Evolutionary conservation across 352 stramenopile species (phyloP).

Genomic region (Aphanomyces stellatus): DNA sequence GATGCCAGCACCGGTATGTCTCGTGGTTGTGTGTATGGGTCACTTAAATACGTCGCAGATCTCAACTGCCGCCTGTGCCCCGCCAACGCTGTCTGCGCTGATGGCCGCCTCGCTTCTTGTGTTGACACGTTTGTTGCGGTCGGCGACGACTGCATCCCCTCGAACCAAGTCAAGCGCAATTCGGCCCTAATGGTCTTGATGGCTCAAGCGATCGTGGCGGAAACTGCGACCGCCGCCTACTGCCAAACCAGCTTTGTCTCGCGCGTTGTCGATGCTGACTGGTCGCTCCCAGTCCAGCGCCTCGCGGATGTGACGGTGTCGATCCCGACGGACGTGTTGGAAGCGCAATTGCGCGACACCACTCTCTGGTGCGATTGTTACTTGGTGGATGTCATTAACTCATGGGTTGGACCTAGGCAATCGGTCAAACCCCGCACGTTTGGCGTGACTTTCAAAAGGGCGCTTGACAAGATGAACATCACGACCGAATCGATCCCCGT

Average conservation of each 20-base stretch:
- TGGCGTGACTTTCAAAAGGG: background rate
- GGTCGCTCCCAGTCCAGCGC: background rate
- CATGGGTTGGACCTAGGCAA: background rate
- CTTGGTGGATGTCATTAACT: no score
- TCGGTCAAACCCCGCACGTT: background rate
- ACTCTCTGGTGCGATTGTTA: background rate
- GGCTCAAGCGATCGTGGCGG: background rate
- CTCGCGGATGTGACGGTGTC: background rate
- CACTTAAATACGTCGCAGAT: background rate
- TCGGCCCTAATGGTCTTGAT: slow-evolving; percentile 6
- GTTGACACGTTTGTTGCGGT: background rate
- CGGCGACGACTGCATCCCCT: background rate
- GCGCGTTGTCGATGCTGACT: background rate
- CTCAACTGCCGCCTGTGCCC: slow-evolving; percentile 14
- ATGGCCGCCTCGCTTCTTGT: background rate
- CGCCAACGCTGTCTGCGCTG: background rate
- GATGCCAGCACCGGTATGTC: background rate
- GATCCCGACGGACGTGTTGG: slow-evolving; percentile 1
- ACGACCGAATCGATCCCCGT: background rate
- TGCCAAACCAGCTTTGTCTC: background rate
- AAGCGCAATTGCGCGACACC: background rate
- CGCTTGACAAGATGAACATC: background rate
- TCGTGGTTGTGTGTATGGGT: background rate
- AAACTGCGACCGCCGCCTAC: slow-evolving; percentile 1
- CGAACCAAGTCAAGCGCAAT: background rate